phyloP scores from a whole-genome alignment of 163 green algal genomes.

The Chlamydomonas reinhardtii region DNA sequence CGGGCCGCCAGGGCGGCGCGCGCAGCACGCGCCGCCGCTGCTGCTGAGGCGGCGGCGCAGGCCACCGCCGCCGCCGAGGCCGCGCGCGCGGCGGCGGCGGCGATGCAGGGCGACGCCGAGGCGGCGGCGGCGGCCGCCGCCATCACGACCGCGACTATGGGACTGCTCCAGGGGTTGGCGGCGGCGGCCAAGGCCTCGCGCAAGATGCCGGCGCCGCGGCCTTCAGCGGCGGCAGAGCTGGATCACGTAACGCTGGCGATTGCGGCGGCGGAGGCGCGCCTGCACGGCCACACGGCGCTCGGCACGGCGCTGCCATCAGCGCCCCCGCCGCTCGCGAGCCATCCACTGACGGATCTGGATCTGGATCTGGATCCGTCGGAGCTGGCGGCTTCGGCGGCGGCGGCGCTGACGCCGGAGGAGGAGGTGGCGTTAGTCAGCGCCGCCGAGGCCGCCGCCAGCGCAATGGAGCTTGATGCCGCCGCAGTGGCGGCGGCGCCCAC shows the following conservation, averaged over 20 bases:
- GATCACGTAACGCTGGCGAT: neutral
- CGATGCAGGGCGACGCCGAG: neutral
- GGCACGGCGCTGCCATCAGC: no score
- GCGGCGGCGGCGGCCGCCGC: neutral
- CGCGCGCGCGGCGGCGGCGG: neutral
- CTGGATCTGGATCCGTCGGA: no score
- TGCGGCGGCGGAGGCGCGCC: neutral
- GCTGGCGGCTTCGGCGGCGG: no score
- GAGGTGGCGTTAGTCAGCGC: neutral
- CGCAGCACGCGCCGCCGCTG: neutral
- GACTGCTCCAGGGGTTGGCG: neutral
- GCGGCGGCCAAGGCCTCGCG: neutral
- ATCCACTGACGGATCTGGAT: no score
- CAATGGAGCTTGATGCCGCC: neutral
- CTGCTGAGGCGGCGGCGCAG: neutral
- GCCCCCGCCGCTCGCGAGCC: no score
- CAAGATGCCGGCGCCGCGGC: no score
- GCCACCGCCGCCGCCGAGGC: neutral
- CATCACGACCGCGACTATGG: neutral
- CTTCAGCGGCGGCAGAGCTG: neutral
- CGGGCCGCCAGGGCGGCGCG: neutral
- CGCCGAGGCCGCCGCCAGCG: neutral
- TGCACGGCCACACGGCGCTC: neutral
- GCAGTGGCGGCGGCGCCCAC: neutral
- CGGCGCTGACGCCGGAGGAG: neutral